These are phyloP conservation scores for Cordyceps militaris DNA, from an alignment of 2,329 filamentous ascomycete species.

Conservation along the genomic window DNA sequence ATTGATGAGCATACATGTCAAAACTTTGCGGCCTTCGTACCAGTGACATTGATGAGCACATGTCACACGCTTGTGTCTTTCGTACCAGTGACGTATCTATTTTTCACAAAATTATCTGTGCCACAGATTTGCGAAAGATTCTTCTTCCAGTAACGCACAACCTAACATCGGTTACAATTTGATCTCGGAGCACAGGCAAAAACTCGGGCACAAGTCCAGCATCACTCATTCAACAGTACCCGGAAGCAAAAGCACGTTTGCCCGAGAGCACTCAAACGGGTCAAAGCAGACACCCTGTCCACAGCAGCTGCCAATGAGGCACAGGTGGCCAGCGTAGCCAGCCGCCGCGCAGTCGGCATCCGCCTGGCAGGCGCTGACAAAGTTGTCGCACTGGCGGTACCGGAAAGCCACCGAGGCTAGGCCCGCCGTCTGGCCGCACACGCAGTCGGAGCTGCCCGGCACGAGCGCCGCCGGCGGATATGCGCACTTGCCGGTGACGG, in stretches of 20 bases:
- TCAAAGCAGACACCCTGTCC: slow-evolving; percentile 30
- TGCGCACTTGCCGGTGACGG: slow-evolving; percentile 18
- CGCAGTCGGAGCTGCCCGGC: slow-evolving; percentile 24
- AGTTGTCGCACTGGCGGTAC: slow-evolving; percentile 28
- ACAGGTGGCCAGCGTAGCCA: slow-evolving; percentile 22
- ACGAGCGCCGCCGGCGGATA: slow-evolving; percentile 28
- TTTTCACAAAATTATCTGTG: not conserved
- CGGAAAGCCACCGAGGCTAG: slow-evolving; percentile 23
- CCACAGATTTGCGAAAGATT: too few relatives aligned
- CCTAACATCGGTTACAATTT: too few relatives aligned
- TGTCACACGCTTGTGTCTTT: not conserved
- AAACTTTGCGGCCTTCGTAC: not conserved
- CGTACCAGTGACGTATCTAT: too few relatives aligned
- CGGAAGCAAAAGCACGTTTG: slow-evolving; percentile 24
- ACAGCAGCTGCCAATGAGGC: slow-evolving; percentile 30
- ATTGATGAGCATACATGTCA: slow-evolving; percentile 1
- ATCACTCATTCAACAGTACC: slow-evolving; percentile 11
- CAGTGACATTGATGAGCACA: not conserved
- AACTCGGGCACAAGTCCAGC: not conserved
- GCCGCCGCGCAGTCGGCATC: slow-evolving; percentile 23
- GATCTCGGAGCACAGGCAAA: not conserved
- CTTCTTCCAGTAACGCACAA: too few relatives aligned
- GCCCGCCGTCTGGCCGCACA: slow-evolving; percentile 27
- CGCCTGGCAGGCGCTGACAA: slow-evolving; percentile 19
- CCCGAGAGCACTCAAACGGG: slow-evolving; percentile 30